Percentiles rank a stretch among this genome's conserved stretches.
These are phyloP conservation scores for Solanum appendiculatum DNA, from an alignment of 257 asterid species.

Conservation along the genomic window DNA sequence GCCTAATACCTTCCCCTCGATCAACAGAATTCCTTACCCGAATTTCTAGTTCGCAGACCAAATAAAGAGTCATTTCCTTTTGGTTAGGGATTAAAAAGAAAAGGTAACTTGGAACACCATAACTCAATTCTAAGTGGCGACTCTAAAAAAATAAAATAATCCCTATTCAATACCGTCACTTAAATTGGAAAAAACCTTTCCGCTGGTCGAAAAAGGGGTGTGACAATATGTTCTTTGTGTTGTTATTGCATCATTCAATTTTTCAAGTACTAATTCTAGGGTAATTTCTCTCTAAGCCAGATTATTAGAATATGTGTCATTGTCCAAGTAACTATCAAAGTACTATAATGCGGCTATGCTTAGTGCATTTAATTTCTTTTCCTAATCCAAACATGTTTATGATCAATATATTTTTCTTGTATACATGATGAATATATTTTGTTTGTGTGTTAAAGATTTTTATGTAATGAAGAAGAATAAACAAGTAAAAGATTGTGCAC, in stretches of 20 bases:
- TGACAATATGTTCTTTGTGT: background rate
- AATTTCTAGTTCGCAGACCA: too few species aligned
- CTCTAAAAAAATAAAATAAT: too few species aligned
- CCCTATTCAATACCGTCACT: too few species aligned
- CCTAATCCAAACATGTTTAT: background rate
- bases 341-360: background rate
- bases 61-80: too few species aligned
- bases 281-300: background rate
- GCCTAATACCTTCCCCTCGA: too few species aligned
- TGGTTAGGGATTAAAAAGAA: too few species aligned
- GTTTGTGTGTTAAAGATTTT: constrained; percentile 12
- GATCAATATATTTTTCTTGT: background rate
- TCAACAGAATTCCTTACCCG: too few species aligned
- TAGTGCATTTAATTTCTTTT: background rate
- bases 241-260: background rate
- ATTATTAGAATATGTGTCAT: background rate
- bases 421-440: background rate
- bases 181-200: too few species aligned
- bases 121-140: too few species aligned
- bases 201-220: too few species aligned
- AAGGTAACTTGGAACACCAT: too few species aligned
- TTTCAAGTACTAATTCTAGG: background rate
- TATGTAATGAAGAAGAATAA: constrained; percentile 38
- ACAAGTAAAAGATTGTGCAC: constrained; percentile 32
- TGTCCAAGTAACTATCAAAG: background rate